Base-by-base conservation (phyloP, 2,329 filamentous ascomycete genomes). In the Endothia cerciana region DNA sequence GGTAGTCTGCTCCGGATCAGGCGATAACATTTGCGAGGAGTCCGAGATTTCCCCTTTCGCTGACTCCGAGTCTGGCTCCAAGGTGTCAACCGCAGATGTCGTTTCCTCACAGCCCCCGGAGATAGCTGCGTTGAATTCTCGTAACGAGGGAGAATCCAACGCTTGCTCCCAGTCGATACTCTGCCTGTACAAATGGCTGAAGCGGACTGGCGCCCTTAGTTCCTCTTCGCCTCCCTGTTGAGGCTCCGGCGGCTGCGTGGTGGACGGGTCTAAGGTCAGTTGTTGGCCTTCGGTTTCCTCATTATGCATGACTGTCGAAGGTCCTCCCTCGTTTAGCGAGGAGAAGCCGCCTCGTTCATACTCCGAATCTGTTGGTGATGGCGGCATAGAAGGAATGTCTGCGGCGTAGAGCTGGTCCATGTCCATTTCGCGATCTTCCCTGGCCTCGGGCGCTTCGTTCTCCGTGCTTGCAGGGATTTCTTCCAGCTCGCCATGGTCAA, bases 111-210 rank as follows among this genome's bases (percentile, higher is more conserved):
- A 10, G 40, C 38, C 38, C 28, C 43, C 28, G 5, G 51, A 41
- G 10, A 57, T 45, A 10, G 49, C 40, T 25, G 19, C 38, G 7
- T 63, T 30, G 15, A 45, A n/a, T 5, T 63, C 25, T 4, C 17
- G 28, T n/a, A 55, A 13, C 15, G 17, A 36, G 36, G n/a, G 11
- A 22, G 51, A 25, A 7, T 55, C 60, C 25, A 63, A 15, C 3
- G 49, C 47, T 53, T 62, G 33, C 36, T 53, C 28, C 60, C 60
- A 62, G 33, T 61, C 41, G 22, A 68, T 33, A 38, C 66, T 68
- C 33, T 68, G 66, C 17, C 66, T 51, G 47, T 68, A 68, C 33
- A 65, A 28, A 15, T 61, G 45, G 17, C 53, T 63, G 47, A 51
- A 63, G 15, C 66, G 63, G 7, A 68, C 36, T 17, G 63, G 63